Evolutionary conservation across 192 early-diverging fungal species (phyloP), one percentile per base, ranked within the genome.

Genomic region (Mortierella alpina): DNA sequence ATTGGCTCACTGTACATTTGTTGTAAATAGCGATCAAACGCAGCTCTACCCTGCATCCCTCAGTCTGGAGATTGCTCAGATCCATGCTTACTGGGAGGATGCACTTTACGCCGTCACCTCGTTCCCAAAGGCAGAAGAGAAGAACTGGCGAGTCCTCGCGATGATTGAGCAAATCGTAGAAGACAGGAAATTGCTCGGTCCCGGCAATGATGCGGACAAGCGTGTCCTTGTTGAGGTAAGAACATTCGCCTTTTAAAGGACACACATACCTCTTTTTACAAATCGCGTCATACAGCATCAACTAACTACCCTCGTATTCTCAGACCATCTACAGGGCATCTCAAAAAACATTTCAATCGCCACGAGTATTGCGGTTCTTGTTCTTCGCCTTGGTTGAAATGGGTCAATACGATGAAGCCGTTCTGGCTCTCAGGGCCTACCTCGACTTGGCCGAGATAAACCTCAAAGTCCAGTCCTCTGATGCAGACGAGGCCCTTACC

Each of bases 391-490:
- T 93, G n/a, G 70, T 89, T 11, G 68, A 70, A 18, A 71, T 89
- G 7, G 93, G 93, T 52, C 90, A 93, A 63, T 93, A 90, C 72
- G 89, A 92, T 57, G 93, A 95, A 80, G 93, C 92, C 0, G 85
- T 88, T 17, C 73, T 91, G 64, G 92, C 90, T 18, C 66, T 95
- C 8, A 72, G 79, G 39, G 84, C 92, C 2, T 95, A 95, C 67
- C 66, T 88, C 55, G 69, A 84, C 47, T 70, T 92, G 74, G 85
- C 86, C n/a, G 86, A 82, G 65, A 67, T 70, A 20, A 66, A 82
- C n/a, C 47, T 62, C 49, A 70, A 73, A n/a, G 67, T 60, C 31
- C 83, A 88, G 62, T 51, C 46, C 31, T 52, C 77, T 20, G 17
- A 59, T 23, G 70, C 72, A 5, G 45, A 52, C 8, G 59, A 75